Conservation (phyloP, 2,329 filamentous ascomycete species). For the Arthrobotrys pseudoclavata region DNA sequence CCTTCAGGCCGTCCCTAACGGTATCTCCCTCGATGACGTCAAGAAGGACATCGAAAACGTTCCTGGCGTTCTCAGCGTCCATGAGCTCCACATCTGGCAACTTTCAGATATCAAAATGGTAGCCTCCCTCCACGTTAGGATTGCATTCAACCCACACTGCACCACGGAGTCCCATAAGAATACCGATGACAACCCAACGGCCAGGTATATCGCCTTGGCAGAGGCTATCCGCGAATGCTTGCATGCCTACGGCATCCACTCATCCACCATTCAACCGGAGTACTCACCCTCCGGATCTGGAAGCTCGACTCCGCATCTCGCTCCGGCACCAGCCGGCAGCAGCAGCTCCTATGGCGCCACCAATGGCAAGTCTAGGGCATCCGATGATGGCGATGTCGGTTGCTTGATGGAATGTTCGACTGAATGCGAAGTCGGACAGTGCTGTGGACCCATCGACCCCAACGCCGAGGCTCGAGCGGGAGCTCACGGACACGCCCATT, state of each 20-base stretch:
- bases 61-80: slow-evolving; percentile 87
- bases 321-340: slow-evolving; percentile 65
- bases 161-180: slow-evolving; percentile 72
- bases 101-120: slow-evolving; percentile 94
- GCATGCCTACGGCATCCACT: slow-evolving; percentile 96
- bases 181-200: slow-evolving; percentile 70
- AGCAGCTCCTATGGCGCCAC: slow-evolving; percentile 62
- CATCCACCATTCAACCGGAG: slow-evolving; percentile 96
- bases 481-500: slow-evolving; percentile 59
- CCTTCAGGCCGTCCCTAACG: slow-evolving; percentile 90
- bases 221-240: slow-evolving; percentile 86
- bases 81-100: slow-evolving; percentile 98
- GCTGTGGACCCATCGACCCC: slow-evolving; percentile 65
- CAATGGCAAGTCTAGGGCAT: slow-evolving; percentile 62
- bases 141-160: slow-evolving; percentile 74
- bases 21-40: slow-evolving; percentile 89
- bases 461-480: slow-evolving; percentile 52
- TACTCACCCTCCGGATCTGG: slow-evolving; percentile 69
- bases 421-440: slow-evolving; percentile 67
- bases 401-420: slow-evolving; percentile 68
- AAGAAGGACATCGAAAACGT: slow-evolving; percentile 89
- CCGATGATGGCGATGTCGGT: slow-evolving; percentile 64
- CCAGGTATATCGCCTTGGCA: slow-evolving; percentile 90
- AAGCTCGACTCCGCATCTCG: slow-evolving; percentile 60
- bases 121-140: slow-evolving; percentile 91